phyloP scores from a whole-genome alignment of 306 rosid genomes.

The Lithocarpus polystachyus region DNA sequence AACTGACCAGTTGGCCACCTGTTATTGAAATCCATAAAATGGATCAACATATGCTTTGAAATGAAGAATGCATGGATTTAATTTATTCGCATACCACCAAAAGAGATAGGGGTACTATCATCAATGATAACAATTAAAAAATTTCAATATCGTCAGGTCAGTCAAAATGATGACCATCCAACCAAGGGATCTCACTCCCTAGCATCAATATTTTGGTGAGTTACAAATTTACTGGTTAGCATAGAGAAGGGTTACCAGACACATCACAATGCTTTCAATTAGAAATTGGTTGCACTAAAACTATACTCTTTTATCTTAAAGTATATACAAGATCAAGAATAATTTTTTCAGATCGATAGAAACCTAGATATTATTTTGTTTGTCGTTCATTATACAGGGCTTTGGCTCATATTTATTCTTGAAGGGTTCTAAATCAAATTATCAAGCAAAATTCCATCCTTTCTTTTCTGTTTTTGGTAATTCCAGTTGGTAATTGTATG shows the following conservation, averaged over 20 bases:
- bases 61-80: background rate
- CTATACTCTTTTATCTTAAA: background rate
- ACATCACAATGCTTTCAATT: background rate
- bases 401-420: background rate
- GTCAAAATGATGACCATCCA: background rate
- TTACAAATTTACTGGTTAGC: background rate
- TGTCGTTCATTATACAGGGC: background rate
- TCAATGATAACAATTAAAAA: background rate
- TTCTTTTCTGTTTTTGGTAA: background rate
- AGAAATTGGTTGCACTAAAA: background rate
- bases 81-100: background rate
- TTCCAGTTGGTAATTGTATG: background rate
- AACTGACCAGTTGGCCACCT: background rate
- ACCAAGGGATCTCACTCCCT: background rate
- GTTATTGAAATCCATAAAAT: background rate
- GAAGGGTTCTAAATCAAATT: background rate
- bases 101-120: background rate
- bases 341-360: background rate
- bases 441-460: background rate
- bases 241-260: background rate
- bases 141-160: background rate
- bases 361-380: background rate
- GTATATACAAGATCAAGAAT: background rate
- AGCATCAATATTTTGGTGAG: background rate
- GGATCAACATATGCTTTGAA: background rate